phyloP scores from a whole-genome alignment of 306 rosid species.

The Sindora glabra region DNA sequence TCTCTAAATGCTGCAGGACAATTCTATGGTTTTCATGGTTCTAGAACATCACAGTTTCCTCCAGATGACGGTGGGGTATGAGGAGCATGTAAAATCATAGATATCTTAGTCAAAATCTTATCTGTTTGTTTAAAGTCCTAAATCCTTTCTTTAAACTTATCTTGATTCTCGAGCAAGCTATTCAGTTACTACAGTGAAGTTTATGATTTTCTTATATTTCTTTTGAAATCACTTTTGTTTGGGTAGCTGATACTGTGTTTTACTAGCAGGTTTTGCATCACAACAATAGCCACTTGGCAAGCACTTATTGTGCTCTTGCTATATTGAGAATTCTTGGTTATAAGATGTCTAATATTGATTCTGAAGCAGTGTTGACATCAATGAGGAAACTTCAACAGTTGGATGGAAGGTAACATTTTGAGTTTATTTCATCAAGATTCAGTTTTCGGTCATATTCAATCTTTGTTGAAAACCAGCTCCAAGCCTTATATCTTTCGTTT shows the following conservation, averaged over 20 bases:
- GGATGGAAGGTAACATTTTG: constrained; percentile 74
- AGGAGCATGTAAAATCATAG: constrained; percentile 9
- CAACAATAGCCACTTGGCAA: constrained; percentile 80
- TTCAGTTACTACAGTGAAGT: not conserved
- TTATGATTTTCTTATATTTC: not conserved
- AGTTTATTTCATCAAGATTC: not conserved
- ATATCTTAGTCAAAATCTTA: not conserved
- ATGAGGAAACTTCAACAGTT: constrained; percentile 93
- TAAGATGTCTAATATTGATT: constrained; percentile 47
- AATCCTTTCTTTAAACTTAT: not conserved
- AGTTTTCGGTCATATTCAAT: too few species aligned
- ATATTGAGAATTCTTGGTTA: constrained; percentile 74
- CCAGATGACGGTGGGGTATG: constrained; percentile 53
- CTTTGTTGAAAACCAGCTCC: too few species aligned
- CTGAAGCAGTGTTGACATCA: constrained; percentile 42
- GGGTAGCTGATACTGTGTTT: not conserved
- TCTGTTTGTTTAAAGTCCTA: not conserved
- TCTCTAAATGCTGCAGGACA: constrained; percentile 49
- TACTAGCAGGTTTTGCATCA: constrained; percentile 40
- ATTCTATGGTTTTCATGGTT: constrained; percentile 82
- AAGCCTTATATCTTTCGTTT: too few species aligned
- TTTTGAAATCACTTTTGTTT: not conserved
- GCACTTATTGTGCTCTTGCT: constrained; percentile 78
- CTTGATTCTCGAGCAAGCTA: not conserved
- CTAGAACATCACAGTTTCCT: constrained; percentile 65